Conservation (phyloP, 108 stramenopile species). For the Chaetoceros muelleri region DNA sequence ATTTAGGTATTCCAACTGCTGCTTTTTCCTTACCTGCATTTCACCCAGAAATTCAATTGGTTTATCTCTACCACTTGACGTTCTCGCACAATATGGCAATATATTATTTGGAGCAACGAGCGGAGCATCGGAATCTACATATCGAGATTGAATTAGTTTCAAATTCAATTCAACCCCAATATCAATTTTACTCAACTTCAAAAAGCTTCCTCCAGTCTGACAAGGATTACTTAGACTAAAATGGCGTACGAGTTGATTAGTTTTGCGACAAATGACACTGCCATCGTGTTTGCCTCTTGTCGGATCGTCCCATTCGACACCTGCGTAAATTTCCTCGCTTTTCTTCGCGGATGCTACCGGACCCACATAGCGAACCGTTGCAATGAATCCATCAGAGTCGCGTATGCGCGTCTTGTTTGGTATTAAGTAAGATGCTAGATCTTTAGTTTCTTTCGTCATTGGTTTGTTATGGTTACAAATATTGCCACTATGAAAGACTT, state of each 20-base stretch:
- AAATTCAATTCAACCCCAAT: constrained; percentile 41
- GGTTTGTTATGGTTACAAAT: too few species aligned
- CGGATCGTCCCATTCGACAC: constrained; percentile 80
- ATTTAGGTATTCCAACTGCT: constrained; percentile 58
- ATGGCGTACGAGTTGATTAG: constrained; percentile 62
- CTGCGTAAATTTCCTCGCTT: constrained; percentile 58
- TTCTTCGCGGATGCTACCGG: constrained; percentile 81
- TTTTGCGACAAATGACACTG: constrained; percentile 56
- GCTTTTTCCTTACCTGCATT: constrained; percentile 54
- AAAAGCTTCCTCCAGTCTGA: constrained; percentile 59
- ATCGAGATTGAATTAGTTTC: constrained; percentile 38
- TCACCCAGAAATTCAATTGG: constrained; percentile 81
- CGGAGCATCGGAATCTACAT: constrained; percentile 63
- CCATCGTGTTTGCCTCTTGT: constrained; percentile 87
- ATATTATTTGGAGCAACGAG: constrained; percentile 71
- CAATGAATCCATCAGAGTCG: constrained; percentile 72
- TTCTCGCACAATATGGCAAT: constrained; percentile 60
- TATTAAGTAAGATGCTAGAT: constrained; percentile 6
- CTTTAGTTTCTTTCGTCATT: too few species aligned
- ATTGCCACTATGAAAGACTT: too few species aligned
- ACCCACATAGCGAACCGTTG: constrained; percentile 79
- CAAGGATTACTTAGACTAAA: constrained; percentile 39
- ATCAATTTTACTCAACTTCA: constrained; percentile 44
- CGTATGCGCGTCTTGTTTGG: constrained; percentile 59
- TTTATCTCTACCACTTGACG: constrained; percentile 59